Base-by-base conservation (phyloP, 2,329 filamentous ascomycete species). In the Trichoderma atroviride region DNA sequence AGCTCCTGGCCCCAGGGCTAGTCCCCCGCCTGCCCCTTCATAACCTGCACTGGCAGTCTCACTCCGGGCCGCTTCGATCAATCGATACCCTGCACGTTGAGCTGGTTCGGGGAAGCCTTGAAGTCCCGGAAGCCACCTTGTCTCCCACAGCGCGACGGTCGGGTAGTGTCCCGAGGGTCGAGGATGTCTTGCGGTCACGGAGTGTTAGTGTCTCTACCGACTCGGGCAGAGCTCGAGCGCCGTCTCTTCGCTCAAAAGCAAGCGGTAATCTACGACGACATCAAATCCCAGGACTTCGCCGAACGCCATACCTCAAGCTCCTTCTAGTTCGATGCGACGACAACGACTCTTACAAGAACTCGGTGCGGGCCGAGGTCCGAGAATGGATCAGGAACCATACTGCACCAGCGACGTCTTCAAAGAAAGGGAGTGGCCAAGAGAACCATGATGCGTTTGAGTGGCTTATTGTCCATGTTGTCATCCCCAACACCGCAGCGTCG, bases 371-470 rank as follows among this genome's bases (percentile, higher is more conserved):
- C 75, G 88, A 92, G 73, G 85, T 99, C 43, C 88, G 92, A 62
- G 94, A 98, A 73, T 99, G 96, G 96, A 88, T 98, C 75, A 96
- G 96, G 79, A 83, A 87, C 7, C 87, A 96, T 72, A 89, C 90
- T 0, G 86, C 88, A 0, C 83, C 87, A 0, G 83, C 88, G 2
- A 83, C 81, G 70, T 86, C 84, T 64, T 87, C 88, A 66, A 81
- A 83, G 75, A 80, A 83, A 35, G 78, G 82, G 24, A 92, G 85
- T 75, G 90, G 88, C 24, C 91, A 94, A 76, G 95, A 97, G 76
- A 96, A 96, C 71, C 96, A 99, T 76, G 95, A 99, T 82, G 95
- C 96, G 0, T 97, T 92, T 74, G 96, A 99, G 79, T 98, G 94
- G 92, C 84, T 99, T 73, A 92, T 99, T 67, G 78, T 99, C 27